Percentiles rank a stretch among this genome's conserved stretches.
These are phyloP conservation scores for Delonix regia DNA, from an alignment of 306 rosid genomes.

Conservation along the genomic window DNA sequence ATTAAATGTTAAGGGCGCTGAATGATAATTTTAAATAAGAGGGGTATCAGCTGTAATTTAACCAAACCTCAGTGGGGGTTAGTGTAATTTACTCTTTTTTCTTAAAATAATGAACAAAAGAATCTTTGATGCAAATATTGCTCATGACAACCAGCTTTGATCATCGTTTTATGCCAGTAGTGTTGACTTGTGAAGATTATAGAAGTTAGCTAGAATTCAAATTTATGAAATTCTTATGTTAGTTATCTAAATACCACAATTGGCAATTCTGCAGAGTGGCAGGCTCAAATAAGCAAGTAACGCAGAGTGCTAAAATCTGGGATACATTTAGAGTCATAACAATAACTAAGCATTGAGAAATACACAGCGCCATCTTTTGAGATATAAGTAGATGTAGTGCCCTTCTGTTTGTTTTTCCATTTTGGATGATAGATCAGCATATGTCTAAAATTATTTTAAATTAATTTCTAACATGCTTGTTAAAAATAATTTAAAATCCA, in stretches of 20 bases:
- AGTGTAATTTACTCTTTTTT: neutral
- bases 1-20: neutral
- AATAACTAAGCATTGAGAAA: too few relatives aligned
- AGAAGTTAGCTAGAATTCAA: too few relatives aligned
- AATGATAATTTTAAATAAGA: neutral
- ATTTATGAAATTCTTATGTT: too few relatives aligned
- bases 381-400: too few relatives aligned
- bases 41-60: neutral
- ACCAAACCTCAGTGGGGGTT: neutral
- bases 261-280: neutral
- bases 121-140: neutral
- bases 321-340: neutral
- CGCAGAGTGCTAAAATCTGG: neutral
- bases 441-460: too few relatives aligned
- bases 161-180: too few relatives aligned
- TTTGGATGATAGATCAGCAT: too few relatives aligned
- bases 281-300: neutral
- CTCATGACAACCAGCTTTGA: neutral
- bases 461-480: too few relatives aligned
- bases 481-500: too few relatives aligned
- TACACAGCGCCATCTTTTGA: too few relatives aligned
- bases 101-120: neutral
- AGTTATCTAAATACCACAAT: neutral
- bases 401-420: too few relatives aligned
- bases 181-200: too few relatives aligned